Evolutionary conservation across 2,329 filamentous ascomycete genomes (phyloP).

Genomic region (Aspergillus proliferans): DNA sequence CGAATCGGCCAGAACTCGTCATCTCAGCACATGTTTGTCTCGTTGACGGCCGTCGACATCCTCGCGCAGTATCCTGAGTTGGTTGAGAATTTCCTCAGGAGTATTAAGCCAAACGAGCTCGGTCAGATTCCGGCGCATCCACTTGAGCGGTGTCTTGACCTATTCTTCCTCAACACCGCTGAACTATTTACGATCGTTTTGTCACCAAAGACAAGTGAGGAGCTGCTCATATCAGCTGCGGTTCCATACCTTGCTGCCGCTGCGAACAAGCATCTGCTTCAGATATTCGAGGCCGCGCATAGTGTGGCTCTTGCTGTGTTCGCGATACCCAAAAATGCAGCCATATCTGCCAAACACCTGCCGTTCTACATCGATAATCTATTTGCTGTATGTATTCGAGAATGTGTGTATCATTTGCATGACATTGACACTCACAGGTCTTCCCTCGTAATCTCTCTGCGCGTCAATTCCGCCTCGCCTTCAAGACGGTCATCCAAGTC

Average conservation of each 20-base stretch:
- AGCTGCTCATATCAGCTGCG: constrained; percentile 67
- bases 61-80: constrained; percentile 64
- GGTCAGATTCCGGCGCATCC: constrained; percentile 57
- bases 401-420: no score
- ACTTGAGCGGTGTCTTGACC: constrained; percentile 66
- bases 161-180: constrained; percentile 81
- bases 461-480: constrained; percentile 81
- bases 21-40: constrained; percentile 78
- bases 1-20: constrained; percentile 67
- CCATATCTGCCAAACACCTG: constrained; percentile 63
- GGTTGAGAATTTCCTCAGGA: constrained; percentile 60
- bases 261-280: constrained; percentile 51
- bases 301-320: constrained; percentile 74
- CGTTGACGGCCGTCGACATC: constrained; percentile 74
- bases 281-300: constrained; percentile 85
- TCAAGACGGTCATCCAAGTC: constrained; percentile 77
- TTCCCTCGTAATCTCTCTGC: constrained; percentile 74
- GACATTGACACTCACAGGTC: constrained; percentile 36
- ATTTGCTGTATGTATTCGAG: constrained; percentile 47
- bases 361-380: constrained; percentile 80
- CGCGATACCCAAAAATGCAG: constrained; percentile 69
- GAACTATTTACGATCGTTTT: constrained; percentile 74
- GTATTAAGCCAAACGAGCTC: constrained; percentile 52
- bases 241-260: constrained; percentile 65
- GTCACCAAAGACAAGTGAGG: constrained; percentile 60